Percentiles rank a stretch among this genome's conserved stretches.
These are phyloP conservation scores for Ceraceosorus bombacis DNA, from an alignment of 1,284 basidiomycete species.

Conservation along the genomic window DNA sequence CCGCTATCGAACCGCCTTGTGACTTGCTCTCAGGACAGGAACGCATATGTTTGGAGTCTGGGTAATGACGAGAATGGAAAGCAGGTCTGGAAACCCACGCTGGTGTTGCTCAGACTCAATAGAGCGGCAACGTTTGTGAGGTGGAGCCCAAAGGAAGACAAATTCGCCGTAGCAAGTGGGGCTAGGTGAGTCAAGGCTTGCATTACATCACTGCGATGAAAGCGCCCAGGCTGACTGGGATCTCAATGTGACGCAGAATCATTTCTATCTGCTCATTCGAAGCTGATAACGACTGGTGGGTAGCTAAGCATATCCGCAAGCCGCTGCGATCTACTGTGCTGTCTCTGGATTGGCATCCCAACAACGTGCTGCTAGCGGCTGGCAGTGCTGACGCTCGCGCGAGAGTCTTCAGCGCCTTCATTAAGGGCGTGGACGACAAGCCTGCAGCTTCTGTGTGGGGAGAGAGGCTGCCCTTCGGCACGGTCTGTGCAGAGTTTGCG, in stretches of 20 bases:
- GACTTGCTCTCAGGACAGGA: slow-evolving; percentile 94
- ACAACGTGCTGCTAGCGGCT: slow-evolving; percentile 87
- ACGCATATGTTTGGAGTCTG: slow-evolving; percentile 96
- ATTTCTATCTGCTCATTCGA: slow-evolving; percentile 47
- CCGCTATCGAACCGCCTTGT: slow-evolving; percentile 93
- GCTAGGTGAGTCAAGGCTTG: slow-evolving; percentile 60
- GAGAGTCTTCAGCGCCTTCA: slow-evolving; percentile 95
- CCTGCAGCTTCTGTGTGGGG: slow-evolving; percentile 90
- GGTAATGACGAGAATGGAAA: slow-evolving; percentile 61
- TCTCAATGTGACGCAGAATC: slow-evolving; percentile 13
- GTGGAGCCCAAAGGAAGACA: slow-evolving; percentile 96
- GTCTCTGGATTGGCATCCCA: slow-evolving; percentile 93
- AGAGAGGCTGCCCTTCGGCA: slow-evolving; percentile 93
- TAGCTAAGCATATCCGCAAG: slow-evolving; percentile 93
- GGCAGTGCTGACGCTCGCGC: slow-evolving; percentile 93
- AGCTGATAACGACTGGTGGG: slow-evolving; percentile 88
- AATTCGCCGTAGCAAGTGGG: slow-evolving; percentile 96
- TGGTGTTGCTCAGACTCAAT: slow-evolving; percentile 92
- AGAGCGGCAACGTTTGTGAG: slow-evolving; percentile 88
- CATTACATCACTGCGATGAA: no score
- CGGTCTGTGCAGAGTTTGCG: slow-evolving; percentile 85
- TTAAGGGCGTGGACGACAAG: slow-evolving; percentile 94
- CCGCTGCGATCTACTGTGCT: slow-evolving; percentile 88
- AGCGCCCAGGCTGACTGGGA: no score
- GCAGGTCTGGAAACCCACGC: slow-evolving; percentile 85